Evolutionary conservation across 345 rosid genomes (phyloP).

Genomic region (Eucalyptus cloeziana): DNA sequence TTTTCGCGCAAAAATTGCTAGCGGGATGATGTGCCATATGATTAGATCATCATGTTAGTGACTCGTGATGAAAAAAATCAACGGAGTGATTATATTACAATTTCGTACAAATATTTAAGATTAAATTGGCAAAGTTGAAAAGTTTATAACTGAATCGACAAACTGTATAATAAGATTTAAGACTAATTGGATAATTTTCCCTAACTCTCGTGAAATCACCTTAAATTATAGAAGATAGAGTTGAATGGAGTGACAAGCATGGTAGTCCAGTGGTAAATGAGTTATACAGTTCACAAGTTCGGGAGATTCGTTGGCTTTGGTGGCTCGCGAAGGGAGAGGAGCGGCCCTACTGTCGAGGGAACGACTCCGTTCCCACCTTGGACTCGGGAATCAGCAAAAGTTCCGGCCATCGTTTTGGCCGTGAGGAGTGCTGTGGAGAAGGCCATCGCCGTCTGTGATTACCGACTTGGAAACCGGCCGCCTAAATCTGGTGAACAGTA

Average conservation of each 20-base stretch:
- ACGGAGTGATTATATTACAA: rapidly evolving
- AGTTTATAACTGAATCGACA: rapidly evolving
- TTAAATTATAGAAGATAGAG: not conserved
- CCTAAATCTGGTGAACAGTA: not conserved
- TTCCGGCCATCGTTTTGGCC: not conserved
- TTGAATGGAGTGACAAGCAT: not conserved
- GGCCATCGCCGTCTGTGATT: not conserved
- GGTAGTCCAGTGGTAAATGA: rapidly evolving
- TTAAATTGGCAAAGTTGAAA: rapidly evolving
- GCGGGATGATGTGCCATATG: rapidly evolving
- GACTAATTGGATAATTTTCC: not conserved
- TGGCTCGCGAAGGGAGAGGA: not conserved
- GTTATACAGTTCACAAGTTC: not conserved
- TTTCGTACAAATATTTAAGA: rapidly evolving
- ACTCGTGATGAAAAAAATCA: not conserved
- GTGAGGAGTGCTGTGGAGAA: not conserved
- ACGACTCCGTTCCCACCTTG: not conserved
- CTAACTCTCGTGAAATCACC: not conserved
- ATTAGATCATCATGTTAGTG: not conserved
- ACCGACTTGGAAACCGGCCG: not conserved
- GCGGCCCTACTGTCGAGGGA: not conserved
- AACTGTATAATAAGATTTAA: not conserved
- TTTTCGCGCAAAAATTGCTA: rapidly evolving
- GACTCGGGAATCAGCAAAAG: not conserved
- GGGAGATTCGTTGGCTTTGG: not conserved